Conservation (phyloP, 371 early-diverging fungal species). For the Agmasoma carcini region DNA sequence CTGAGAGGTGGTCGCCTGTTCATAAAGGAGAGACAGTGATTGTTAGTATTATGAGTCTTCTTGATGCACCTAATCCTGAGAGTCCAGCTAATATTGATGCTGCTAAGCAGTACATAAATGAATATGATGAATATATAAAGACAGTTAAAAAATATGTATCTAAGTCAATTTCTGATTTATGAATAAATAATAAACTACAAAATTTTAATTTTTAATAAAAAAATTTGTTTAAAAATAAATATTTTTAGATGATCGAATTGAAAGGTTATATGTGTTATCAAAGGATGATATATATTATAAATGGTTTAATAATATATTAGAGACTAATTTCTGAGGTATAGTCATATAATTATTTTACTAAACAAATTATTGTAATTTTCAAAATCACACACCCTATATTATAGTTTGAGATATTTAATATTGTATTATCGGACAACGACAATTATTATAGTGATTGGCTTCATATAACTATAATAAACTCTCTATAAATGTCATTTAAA, state of each 20-base stretch:
- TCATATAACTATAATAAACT: no score
- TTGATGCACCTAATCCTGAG: slow-evolving; percentile 56
- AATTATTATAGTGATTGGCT: no score
- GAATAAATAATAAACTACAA: background rate
- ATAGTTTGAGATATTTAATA: no score
- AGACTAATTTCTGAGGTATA: no score
- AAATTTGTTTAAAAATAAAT: background rate
- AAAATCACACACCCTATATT: no score
- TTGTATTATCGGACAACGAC: no score
- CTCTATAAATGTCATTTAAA: no score
- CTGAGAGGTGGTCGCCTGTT: slow-evolving; percentile 78
- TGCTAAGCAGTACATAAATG: slow-evolving; percentile 54
- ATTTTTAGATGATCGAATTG: no score
- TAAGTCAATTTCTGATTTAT: slow-evolving; percentile 55
- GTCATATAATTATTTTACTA: no score
- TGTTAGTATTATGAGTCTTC: slow-evolving; percentile 51
- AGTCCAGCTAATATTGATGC: slow-evolving; percentile 55
- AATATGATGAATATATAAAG: slow-evolving; percentile 60
- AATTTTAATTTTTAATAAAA: background rate
- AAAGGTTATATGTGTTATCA: background rate
- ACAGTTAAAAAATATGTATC: slow-evolving; percentile 60
- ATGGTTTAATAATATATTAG: no score
- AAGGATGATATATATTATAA: no score
- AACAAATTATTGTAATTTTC: no score
- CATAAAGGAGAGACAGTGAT: slow-evolving; percentile 58